Base-by-base conservation (phyloP, 2,329 filamentous ascomycete genomes). In the Myrmaecium sp. region DNA sequence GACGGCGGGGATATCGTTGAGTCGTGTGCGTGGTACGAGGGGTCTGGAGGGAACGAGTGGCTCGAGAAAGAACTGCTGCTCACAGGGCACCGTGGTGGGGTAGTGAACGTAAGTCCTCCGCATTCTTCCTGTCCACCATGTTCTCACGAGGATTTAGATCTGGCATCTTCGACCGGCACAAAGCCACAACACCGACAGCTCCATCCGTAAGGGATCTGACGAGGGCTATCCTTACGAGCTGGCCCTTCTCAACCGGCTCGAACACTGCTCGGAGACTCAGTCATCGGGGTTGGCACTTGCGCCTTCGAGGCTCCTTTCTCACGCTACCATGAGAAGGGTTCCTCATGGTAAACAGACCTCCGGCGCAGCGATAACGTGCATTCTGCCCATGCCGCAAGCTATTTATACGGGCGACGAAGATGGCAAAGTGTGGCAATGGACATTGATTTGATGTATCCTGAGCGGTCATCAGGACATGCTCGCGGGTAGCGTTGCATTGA, bases 361-460 rank as follows among this genome's bases (percentile, higher is more conserved):
- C 31, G 46, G 40, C 21, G 74, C 76, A 2, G 74, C 75, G 0
- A 84, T 95, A 33, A 92, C 79, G 19, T 91, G 79, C 45, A 78
- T 98, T 27, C 63, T 79, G 30, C 78, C 86, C 3, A 78, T 84
- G 65, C 71, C 80, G 28, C 74, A 76, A 35, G 66, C 75, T 34
- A 73, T 95, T 6, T 95, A 94, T 52, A 93, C 84, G 0, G 89
- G 86, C 3, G 89, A 95, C 55, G 89, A 95, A 36, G 77, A 83
- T 36, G 89, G 89, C 16, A 66, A 74, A 60, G 86, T 98, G 18
- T 8, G 18, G 18, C 18, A 11, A 20, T 20, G 18, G 11, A 8
- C 8, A 20, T 20, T 8, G 18, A 8, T 8, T 8, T 20, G 18
- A 20, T 20, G 18, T 20, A 8, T 20, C 18, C 18, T 8, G 18